A percentile compares a stretch with the other conserved stretches of the same genome.
Conservation (phyloP, 2,329 filamentous ascomycete species). For the Arthrobotrys conoides region DNA sequence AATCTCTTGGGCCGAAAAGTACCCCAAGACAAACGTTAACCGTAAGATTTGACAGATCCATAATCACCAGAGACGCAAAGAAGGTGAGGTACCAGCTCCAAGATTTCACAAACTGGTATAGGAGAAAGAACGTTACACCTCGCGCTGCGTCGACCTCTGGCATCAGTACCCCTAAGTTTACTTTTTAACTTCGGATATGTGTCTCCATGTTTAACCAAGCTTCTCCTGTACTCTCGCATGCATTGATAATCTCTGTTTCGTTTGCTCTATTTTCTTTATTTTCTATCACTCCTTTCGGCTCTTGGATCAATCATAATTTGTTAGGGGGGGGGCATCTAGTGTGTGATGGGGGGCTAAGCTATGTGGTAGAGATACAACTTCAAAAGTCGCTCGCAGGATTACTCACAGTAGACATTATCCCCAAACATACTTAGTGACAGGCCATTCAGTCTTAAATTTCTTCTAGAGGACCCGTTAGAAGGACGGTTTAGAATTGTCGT, state of each 20-base stretch:
- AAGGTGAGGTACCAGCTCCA: slow-evolving; percentile 73
- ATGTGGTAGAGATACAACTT: slow-evolving; percentile 15
- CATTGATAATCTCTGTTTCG: slow-evolving; percentile 11
- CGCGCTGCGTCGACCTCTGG: slow-evolving; percentile 69
- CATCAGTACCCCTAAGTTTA: slow-evolving; percentile 59
- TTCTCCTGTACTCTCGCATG: slow-evolving; percentile 19
- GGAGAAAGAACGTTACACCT: slow-evolving; percentile 93
- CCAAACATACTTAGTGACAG: neutral
- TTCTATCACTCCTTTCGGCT: neutral
- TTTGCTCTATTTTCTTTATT: neutral
- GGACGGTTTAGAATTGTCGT: neutral
- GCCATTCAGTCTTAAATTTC: no score
- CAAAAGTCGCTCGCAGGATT: slow-evolving; percentile 14
- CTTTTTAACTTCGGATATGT: slow-evolving; percentile 35
- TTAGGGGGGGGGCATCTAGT: slow-evolving; percentile 1
- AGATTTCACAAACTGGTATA: slow-evolving; percentile 96
- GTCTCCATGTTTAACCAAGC: slow-evolving; percentile 9
- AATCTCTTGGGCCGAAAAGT: slow-evolving; percentile 17
- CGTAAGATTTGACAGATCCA: slow-evolving; percentile 56
- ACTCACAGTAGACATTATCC: neutral
- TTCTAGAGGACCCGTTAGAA: no score
- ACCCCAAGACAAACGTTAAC: slow-evolving; percentile 24
- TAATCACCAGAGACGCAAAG: slow-evolving; percentile 62
- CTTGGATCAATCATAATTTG: slow-evolving; percentile 1
- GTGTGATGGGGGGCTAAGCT: neutral